Percentiles rank a stretch among this genome's conserved stretches.
phyloP scores from a whole-genome alignment of 257 asterid genomes.

The Solanum bulbocastanum region DNA sequence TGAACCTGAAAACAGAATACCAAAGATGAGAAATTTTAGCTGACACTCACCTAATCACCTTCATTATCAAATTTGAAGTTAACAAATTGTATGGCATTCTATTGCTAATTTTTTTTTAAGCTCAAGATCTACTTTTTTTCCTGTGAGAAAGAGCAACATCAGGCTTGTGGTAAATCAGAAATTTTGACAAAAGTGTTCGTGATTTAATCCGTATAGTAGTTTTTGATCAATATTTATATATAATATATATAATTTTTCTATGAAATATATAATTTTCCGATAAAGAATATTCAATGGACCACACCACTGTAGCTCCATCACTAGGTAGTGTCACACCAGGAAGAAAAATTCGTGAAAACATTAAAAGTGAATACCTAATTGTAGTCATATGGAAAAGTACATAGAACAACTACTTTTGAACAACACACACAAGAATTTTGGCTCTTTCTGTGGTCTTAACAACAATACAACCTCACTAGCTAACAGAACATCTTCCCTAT shows the following conservation, averaged over 20 bases:
- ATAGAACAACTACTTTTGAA: not conserved
- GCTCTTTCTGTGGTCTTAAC: not conserved
- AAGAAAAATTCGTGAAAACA: not conserved
- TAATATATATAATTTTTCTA: no score
- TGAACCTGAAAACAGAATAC: constrained; percentile 17
- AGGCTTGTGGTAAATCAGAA: no score
- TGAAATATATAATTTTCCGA: no score
- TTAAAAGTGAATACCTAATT: not conserved
- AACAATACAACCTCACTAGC: not conserved
- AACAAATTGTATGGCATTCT: not conserved
- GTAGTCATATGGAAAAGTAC: not conserved
- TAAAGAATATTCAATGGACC: no score
- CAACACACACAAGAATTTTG: not conserved
- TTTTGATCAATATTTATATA: no score
- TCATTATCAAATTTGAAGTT: not conserved
- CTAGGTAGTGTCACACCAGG: no score
- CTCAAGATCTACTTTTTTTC: no score
- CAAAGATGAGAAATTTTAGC: not conserved
- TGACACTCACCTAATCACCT: not conserved
- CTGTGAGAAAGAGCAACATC: no score
- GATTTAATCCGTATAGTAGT: no score
- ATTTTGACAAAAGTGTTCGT: no score
- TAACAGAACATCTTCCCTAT: not conserved
- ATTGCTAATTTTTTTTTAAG: no score
- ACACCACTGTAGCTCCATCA: no score